Evolutionary conservation across 2,329 filamentous ascomycete genomes (phyloP).

Genomic region (Botrytis aclada): DNA sequence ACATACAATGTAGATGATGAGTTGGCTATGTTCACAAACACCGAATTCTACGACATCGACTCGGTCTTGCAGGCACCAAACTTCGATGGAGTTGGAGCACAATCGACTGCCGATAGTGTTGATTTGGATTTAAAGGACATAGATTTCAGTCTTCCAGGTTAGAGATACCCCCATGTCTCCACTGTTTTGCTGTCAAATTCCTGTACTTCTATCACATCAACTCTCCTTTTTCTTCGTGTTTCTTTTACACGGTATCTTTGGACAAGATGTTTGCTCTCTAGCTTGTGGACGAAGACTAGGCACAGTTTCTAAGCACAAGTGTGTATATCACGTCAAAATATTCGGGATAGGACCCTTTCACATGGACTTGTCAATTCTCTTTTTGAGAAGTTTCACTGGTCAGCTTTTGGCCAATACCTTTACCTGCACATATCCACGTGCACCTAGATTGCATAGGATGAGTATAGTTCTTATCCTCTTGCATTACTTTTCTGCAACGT

Average conservation of each 20-base stretch:
- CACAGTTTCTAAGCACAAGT: slow-evolving; percentile 1
- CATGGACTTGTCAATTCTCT: slow-evolving; percentile 8
- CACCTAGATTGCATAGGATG: not conserved
- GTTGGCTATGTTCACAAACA: slow-evolving; percentile 76
- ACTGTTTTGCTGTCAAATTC: not conserved
- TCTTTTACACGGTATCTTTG: not conserved
- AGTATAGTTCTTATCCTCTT: slow-evolving; percentile 12
- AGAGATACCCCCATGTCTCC: slow-evolving; percentile 5
- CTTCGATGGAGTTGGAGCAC: slow-evolving; percentile 23
- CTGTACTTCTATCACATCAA: not conserved
- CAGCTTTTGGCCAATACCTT: not conserved
- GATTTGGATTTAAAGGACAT: slow-evolving; percentile 26
- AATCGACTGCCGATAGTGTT: slow-evolving; percentile 17
- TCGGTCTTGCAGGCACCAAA: slow-evolving; percentile 49
- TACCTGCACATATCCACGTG: slow-evolving; percentile 11
- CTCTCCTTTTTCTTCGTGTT: not conserved
- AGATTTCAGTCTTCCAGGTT: slow-evolving; percentile 23
- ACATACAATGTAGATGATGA: slow-evolving; percentile 66
- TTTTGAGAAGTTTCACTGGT: slow-evolving; percentile 6
- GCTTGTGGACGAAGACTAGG: not conserved
- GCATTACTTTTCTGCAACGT: slow-evolving; percentile 7
- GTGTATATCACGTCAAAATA: slow-evolving; percentile 4
- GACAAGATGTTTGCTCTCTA: not conserved
- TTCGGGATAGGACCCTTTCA: slow-evolving; percentile 4
- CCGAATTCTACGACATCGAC: slow-evolving; percentile 79